A percentile compares a stretch with the other conserved stretches of the same genome.
Evolutionary conservation across 2,329 filamentous ascomycete species (phyloP).

Genomic region (Whalleya microplaca): DNA sequence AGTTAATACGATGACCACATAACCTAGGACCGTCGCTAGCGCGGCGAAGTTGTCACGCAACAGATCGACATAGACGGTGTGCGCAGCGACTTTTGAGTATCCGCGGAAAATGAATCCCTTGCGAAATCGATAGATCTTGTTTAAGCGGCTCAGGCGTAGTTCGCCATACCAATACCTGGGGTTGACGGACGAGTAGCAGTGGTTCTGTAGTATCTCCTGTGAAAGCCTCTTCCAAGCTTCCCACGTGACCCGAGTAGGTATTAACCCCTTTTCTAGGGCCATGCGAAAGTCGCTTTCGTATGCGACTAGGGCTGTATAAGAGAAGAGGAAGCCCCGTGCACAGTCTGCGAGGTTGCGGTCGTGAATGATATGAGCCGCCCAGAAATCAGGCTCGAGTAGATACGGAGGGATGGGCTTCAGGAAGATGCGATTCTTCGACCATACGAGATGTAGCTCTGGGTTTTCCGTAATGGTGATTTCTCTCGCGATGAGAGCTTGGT

Average conservation of each 20-base stretch:
- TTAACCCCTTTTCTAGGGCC: slow-evolving; percentile 38
- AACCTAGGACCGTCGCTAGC: slow-evolving; percentile 43
- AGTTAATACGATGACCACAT: slow-evolving; percentile 40
- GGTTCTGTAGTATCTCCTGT: slow-evolving; percentile 29
- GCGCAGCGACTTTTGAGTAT: slow-evolving; percentile 32
- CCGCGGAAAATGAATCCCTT: slow-evolving; percentile 32
- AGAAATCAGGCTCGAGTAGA: slow-evolving; percentile 42
- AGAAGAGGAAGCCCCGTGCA: slow-evolving; percentile 44
- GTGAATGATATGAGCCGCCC: slow-evolving; percentile 34
- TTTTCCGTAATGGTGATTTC: slow-evolving; percentile 43
- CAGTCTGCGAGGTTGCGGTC: slow-evolving; percentile 33
- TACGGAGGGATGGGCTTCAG: slow-evolving; percentile 47
- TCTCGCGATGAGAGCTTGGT: slow-evolving; percentile 39
- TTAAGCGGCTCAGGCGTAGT: slow-evolving; percentile 42
- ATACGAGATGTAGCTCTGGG: slow-evolving; percentile 45
- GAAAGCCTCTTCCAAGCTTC: slow-evolving; percentile 40
- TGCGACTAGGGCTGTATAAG: slow-evolving; percentile 42
- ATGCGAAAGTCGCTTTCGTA: slow-evolving; percentile 45
- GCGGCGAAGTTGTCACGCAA: slow-evolving; percentile 45
- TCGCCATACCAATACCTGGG: slow-evolving; percentile 46
- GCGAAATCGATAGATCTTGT: slow-evolving; percentile 46
- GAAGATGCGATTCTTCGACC: slow-evolving; percentile 42
- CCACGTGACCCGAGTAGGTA: slow-evolving; percentile 43
- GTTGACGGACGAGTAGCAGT: slow-evolving; percentile 37
- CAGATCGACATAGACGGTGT: slow-evolving; percentile 41